Evolutionary conservation across 2,329 filamentous ascomycete genomes (phyloP).

Genomic region (Penicillium sp.): DNA sequence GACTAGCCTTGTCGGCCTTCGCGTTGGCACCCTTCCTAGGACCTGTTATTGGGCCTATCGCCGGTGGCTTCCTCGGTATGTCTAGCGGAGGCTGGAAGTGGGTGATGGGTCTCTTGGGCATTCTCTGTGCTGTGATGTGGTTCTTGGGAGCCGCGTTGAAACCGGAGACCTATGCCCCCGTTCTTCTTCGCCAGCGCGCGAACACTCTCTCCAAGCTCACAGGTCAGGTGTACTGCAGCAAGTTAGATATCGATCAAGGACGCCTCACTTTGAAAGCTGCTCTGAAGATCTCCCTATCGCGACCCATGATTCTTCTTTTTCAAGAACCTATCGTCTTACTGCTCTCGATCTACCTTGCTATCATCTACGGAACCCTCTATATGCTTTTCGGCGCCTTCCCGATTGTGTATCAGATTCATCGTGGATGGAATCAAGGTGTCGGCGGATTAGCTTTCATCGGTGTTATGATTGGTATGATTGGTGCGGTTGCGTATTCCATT

Average conservation of each 20-base stretch:
- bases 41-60: slow-evolving; percentile 56
- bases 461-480: slow-evolving; percentile 38
- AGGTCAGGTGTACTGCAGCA: slow-evolving; percentile 43
- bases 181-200: slow-evolving; percentile 45
- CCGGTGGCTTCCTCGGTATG: slow-evolving; percentile 58
- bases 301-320: slow-evolving; percentile 44
- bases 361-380: slow-evolving; percentile 47
- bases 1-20: slow-evolving; percentile 55
- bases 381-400: slow-evolving; percentile 48
- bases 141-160: slow-evolving; percentile 25
- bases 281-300: slow-evolving; percentile 42
- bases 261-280: slow-evolving; percentile 33
- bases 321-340: slow-evolving; percentile 45
- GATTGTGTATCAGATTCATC: slow-evolving; percentile 41
- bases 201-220: slow-evolving; percentile 42
- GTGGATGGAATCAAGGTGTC: slow-evolving; percentile 42
- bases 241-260: slow-evolving; percentile 36
- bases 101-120: slow-evolving; percentile 56
- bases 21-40: slow-evolving; percentile 60
- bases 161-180: slow-evolving; percentile 41
- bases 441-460: slow-evolving; percentile 44
- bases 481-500: slow-evolving; percentile 36
- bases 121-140: slow-evolving; percentile 56
- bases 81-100: slow-evolving; percentile 57
- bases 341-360: slow-evolving; percentile 44